These are phyloP conservation scores for Globisporangium irregulare DNA, from an alignment of 352 stramenopile species.

Conservation along the genomic window DNA sequence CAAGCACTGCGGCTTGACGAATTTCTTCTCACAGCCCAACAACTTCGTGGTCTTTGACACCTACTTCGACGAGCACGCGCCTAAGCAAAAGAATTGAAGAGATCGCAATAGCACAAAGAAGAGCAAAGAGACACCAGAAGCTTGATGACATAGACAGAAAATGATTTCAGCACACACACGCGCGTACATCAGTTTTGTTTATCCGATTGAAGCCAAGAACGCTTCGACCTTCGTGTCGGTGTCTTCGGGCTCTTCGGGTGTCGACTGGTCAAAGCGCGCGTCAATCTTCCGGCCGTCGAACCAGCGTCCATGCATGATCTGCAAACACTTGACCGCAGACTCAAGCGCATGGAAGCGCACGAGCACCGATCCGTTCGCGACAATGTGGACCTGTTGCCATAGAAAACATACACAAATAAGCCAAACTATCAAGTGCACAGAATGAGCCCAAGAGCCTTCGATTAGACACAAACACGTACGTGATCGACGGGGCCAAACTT, in stretches of 20 bases:
- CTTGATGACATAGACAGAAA: not conserved
- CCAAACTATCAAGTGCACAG: not conserved
- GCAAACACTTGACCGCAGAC: conserved; percentile 65
- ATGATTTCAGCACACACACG: not conserved
- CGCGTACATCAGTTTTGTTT: not conserved
- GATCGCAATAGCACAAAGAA: not conserved
- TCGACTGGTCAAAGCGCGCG: conserved; percentile 57
- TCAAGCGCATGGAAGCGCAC: conserved; percentile 55
- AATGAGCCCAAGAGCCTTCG: too few relatives aligned
- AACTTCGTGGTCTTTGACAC: conserved; percentile 83
- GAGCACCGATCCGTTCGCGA: conserved; percentile 53
- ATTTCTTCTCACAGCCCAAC: conserved; percentile 71
- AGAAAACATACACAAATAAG: not conserved
- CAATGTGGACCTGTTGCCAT: conserved; percentile 48
- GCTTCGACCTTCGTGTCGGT: conserved; percentile 70
- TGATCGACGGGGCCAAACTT: conserved; percentile 66
- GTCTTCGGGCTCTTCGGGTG: conserved; percentile 52
- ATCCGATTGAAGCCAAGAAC: conserved; percentile 72
- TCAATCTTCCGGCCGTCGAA: conserved; percentile 72
- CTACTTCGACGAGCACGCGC: conserved; percentile 37
- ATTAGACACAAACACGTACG: conserved; percentile 17
- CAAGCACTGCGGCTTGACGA: conserved; percentile 57
- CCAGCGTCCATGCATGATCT: conserved; percentile 75
- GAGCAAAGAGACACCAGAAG: not conserved
- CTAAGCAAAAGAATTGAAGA: conserved; percentile 10